These are phyloP conservation scores for Bacidia gigantensis DNA, from an alignment of 495 filamentous ascomycete species.

Conservation along the genomic window DNA sequence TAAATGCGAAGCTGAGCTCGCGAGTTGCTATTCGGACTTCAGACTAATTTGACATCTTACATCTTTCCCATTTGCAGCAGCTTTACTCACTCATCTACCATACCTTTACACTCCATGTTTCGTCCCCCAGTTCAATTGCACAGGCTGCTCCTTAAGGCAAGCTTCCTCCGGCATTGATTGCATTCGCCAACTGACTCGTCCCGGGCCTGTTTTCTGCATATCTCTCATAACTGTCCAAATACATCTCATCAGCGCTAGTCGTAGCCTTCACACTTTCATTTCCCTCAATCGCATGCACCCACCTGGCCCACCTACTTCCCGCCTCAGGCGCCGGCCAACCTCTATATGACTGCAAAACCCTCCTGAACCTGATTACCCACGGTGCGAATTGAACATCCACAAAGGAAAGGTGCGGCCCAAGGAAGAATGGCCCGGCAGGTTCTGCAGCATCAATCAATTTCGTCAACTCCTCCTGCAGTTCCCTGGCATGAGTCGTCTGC, in stretches of 20 bases:
- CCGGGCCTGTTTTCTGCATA: constrained; percentile 51
- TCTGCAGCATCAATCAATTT: constrained; percentile 62
- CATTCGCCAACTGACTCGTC: constrained; percentile 44
- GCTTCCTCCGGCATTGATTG: constrained; percentile 41
- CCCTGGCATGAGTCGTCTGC: constrained; percentile 47
- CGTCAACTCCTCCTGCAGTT: constrained; percentile 54
- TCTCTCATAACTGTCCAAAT: constrained; percentile 58
- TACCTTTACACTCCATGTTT: too few species aligned
- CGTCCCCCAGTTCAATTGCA: too few species aligned
- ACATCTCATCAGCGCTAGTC: constrained; percentile 60
- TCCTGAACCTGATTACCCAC: constrained; percentile 63
- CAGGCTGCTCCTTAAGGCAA: constrained; percentile 39
- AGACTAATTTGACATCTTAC: too few species aligned
- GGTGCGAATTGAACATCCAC: constrained; percentile 85
- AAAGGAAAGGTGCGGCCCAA: constrained; percentile 55
- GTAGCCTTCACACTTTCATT: constrained; percentile 64
- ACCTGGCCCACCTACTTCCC: constrained; percentile 57
- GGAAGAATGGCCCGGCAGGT: constrained; percentile 64
- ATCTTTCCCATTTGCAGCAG: too few species aligned
- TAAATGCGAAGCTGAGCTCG: too few species aligned
- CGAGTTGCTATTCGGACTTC: too few species aligned
- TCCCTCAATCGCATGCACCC: constrained; percentile 70
- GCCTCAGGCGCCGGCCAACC: constrained; percentile 62
- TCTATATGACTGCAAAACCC: constrained; percentile 66
- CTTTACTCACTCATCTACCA: too few species aligned